phyloP scores from a whole-genome alignment of 306 rosid genomes.

The Lablab purpureus region DNA sequence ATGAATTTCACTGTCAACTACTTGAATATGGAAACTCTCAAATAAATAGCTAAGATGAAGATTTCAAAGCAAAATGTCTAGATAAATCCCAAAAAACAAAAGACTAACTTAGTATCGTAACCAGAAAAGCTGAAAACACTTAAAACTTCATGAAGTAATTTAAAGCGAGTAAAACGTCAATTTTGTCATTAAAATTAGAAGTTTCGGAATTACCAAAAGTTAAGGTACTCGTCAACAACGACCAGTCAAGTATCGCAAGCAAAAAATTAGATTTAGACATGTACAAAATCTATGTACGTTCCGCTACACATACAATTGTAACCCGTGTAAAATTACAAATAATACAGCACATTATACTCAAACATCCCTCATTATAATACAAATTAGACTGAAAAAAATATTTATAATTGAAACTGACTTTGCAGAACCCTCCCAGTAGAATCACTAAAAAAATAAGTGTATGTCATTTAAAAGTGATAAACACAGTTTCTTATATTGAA shows the following conservation, averaged over 20 bases:
- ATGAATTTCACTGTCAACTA: slow-evolving; percentile 12
- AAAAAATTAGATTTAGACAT: not conserved
- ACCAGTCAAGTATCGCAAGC: not conserved
- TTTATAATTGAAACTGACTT: not conserved
- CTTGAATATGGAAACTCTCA: not conserved
- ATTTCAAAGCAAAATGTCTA: not conserved
- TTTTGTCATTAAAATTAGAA: not conserved
- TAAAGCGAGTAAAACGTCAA: not conserved
- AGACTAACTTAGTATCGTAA: not conserved
- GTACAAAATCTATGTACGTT: not conserved
- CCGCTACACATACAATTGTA: not conserved
- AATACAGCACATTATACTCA: not conserved
- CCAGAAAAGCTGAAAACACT: not conserved
- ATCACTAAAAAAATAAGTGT: no score
- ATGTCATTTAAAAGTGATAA: no score
- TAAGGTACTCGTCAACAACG: not conserved
- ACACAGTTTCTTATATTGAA: not conserved
- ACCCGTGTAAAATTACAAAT: not conserved
- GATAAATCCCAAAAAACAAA: not conserved
- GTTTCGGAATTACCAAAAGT: not conserved
- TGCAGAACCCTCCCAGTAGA: not conserved
- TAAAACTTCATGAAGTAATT: not conserved
- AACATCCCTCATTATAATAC: not conserved
- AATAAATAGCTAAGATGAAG: not conserved
- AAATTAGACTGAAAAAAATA: not conserved